A percentile compares a stretch with the other conserved stretches of the same genome.
Conservation (phyloP, 768 basidiomycete genomes). For the Hericium alpestre region DNA sequence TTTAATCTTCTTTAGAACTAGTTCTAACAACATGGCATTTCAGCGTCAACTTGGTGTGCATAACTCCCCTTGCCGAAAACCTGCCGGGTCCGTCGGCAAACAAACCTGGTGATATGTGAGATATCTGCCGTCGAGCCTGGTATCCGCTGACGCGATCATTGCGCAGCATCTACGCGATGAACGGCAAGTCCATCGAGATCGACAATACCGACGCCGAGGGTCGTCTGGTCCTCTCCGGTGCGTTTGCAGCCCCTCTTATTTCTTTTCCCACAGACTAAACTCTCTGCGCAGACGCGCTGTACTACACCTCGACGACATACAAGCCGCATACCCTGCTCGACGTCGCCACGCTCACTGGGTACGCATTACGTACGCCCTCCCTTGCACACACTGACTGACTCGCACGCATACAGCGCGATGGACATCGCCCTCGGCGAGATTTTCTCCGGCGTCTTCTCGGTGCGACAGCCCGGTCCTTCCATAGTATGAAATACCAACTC, state of each 20-base stretch:
- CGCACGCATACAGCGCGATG: slow-evolving; percentile 44
- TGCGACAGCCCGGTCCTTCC: slow-evolving; percentile 20
- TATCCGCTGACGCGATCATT: not conserved
- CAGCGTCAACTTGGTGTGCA: slow-evolving; percentile 66
- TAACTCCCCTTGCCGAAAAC: slow-evolving; percentile 76
- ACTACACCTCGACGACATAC: slow-evolving; percentile 68
- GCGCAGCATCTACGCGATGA: slow-evolving; percentile 70
- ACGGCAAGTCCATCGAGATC: slow-evolving; percentile 77
- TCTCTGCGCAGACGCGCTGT: slow-evolving; percentile 54
- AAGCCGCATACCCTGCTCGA: slow-evolving; percentile 79
- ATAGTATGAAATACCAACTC: not conserved
- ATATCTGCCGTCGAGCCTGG: not conserved
- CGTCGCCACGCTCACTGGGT: slow-evolving; percentile 83
- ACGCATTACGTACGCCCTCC: slow-evolving; percentile 13
- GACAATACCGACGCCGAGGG: slow-evolving; percentile 87
- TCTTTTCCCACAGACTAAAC: not conserved
- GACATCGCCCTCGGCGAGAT: slow-evolving; percentile 62
- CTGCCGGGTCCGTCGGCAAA: slow-evolving; percentile 58
- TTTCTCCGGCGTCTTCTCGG: slow-evolving; percentile 72
- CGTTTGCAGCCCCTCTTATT: slow-evolving; percentile 4
- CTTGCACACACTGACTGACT: too few species aligned
- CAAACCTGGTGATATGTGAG: slow-evolving; percentile 78
- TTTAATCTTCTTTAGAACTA: not conserved
- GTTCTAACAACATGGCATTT: not conserved
- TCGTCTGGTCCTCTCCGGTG: slow-evolving; percentile 63